Evolutionary conservation across 2,329 filamentous ascomycete species (phyloP).

Genomic region (Xylariaceae sp.): DNA sequence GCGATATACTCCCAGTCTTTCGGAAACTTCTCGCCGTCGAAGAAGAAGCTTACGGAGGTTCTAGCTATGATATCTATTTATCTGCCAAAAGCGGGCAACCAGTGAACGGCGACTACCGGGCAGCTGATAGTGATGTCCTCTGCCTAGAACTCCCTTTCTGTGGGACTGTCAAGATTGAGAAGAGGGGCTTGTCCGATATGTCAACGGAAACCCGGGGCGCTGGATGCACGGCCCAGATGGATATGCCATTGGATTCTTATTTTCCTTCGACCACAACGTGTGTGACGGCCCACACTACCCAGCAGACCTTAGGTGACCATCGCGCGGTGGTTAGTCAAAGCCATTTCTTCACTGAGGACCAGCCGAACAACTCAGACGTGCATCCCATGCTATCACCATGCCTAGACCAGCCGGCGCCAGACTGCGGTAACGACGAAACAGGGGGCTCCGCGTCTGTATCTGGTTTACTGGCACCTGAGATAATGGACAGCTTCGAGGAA

Average conservation of each 20-base stretch:
- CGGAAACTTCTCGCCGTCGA: conserved; percentile 39
- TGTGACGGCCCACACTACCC: too few relatives aligned
- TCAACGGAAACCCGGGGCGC: background rate
- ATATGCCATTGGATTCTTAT: background rate
- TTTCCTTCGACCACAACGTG: background rate
- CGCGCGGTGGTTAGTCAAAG: too few relatives aligned
- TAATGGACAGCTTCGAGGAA: background rate
- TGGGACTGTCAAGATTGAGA: conserved; percentile 12
- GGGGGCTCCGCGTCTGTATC: background rate
- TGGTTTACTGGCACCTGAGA: background rate
- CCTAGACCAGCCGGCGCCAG: too few relatives aligned
- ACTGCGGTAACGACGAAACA: background rate
- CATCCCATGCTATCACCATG: too few relatives aligned
- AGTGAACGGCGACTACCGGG: background rate
- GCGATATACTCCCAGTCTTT: conserved; percentile 34
- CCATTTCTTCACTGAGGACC: too few relatives aligned
- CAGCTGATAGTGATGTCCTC: background rate
- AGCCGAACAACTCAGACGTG: too few relatives aligned
- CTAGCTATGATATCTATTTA: conserved; percentile 6
- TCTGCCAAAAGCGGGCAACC: background rate
- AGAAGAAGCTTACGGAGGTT: conserved; percentile 19
- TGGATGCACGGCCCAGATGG: background rate
- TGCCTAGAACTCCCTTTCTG: conserved; percentile 14
- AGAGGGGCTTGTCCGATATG: background rate
- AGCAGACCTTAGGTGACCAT: too few relatives aligned